Evolutionary conservation across 2,329 filamentous ascomycete species (phyloP), one percentile per base, ranked within the genome.

Genomic region (Raffaelea deltoideospora): DNA sequence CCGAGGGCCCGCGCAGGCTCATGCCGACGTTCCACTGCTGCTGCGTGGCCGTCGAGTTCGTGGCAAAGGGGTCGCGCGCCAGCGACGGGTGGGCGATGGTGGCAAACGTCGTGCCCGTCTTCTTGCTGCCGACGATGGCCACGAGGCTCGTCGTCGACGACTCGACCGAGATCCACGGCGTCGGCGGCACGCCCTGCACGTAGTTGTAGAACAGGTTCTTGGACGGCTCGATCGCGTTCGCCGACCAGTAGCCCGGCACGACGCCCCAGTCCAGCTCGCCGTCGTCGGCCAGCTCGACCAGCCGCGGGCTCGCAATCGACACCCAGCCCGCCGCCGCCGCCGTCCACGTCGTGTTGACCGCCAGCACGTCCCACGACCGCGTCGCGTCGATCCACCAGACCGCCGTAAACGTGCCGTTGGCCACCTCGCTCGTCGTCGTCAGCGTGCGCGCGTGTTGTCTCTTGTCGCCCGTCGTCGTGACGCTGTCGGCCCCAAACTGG

Each of bases 161-260:
- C 33, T 41, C 39, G 9, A 38, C 11, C 19, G 35, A 35, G 13
- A 41, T 22, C 15, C 27, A 34, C 15, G 30, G 26, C 17, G 20
- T 22, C 10, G 20, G 7, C 14, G 39, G 39, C 7, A 41, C 39
- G 28, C 39, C 39, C 24, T 41, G 39, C 18, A 41, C 39, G 23
- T 41, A 41, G 14, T 33, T 33, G 39, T 38, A 41, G 22, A 33
- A 21, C 2, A 34, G 27, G 15, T 37, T 23, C 8, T 35, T 17
- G 28, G 33, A 29, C 3, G 39, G 29, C 20, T 38, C 36, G 11
- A 41, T 4, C 22, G 18, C 18, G 33, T 41, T 38, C 17, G 35
- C 34, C 32, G 39, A 35, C 39, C 39, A 41, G 35, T 38, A 41
- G 13, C 39, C 39, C 5, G 39, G 39, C n/a, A 41, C 39, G 6